Base-by-base conservation (phyloP, 768 basidiomycete genomes). In the Lactifluus pinguis region DNA sequence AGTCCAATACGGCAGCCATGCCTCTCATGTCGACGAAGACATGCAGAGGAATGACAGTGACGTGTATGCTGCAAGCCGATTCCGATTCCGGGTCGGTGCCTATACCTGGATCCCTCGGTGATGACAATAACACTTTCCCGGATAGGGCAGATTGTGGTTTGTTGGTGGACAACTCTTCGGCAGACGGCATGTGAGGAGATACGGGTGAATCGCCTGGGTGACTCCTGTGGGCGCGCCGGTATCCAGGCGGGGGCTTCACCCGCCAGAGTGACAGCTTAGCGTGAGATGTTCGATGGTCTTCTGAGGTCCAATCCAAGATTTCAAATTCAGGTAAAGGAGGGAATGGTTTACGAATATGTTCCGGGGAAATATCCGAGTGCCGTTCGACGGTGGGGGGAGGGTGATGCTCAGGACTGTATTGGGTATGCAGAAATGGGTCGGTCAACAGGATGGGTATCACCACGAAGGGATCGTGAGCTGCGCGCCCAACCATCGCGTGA, bases 401-500 rank as follows among this genome's bases (percentile, higher is more conserved):
- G 45, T 67, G 51, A 67, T 82, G 81, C 6, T 62, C 59, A 19
- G 69, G 54, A 39, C 76, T 65, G 70, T 88, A 87, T 62, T 89
- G 87, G 6, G 72, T 72, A 14, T 76, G 69, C 17, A 95, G 80
- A 63, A 82, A 72, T n/a, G 77, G 78, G 67, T 95, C 93, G 10
- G 83, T 84, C 51, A 93, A 80, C 17, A 95, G 68, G 48, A 95
- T 72, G 13, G 92, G 92, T 14, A 79, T 77, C 29, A 84, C 80
- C 17, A 66, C 80, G 19, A 66, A 61, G 49, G 76, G 55, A 21
- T 68, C 68, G 25, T 30, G 47, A 17, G 39, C 41, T 42, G 19
- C 44, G 14, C 25, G 42, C 11, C 8, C 34, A 21, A 41, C 29
- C 14, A 10, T 29, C 8, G 60, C 29, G 41, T 63, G 66, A 41